Evolutionary conservation across 371 early-diverging fungal genomes (phyloP).

Genomic region (Thermomucor indicae-seudaticae): DNA sequence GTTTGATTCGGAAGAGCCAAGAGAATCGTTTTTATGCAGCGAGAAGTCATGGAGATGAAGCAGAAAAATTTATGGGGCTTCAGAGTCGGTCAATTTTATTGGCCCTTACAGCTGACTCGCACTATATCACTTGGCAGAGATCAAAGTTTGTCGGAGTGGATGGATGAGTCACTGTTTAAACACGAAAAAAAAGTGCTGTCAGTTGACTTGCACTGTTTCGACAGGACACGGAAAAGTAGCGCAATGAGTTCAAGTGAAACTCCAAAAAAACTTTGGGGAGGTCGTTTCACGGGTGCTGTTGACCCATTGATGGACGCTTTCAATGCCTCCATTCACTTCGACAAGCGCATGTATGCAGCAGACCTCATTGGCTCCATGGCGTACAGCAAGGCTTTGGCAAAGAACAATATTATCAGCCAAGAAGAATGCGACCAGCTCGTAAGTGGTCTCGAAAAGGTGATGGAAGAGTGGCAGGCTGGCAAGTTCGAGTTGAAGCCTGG

Average conservation of each 20-base stretch:
- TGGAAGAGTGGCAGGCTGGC: slow-evolving; percentile 77
- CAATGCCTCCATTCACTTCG: slow-evolving; percentile 93
- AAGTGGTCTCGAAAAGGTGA: slow-evolving; percentile 72
- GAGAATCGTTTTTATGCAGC: too few relatives aligned
- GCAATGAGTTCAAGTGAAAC: background rate
- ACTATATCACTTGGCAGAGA: too few relatives aligned
- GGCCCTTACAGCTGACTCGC: too few relatives aligned
- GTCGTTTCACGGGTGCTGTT: slow-evolving; percentile 83
- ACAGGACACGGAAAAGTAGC: too few relatives aligned
- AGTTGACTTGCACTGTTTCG: too few relatives aligned
- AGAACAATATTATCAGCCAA: slow-evolving; percentile 69
- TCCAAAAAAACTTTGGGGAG: slow-evolving; percentile 37
- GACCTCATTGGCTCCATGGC: slow-evolving; percentile 89
- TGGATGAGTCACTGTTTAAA: too few relatives aligned
- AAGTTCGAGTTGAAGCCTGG: slow-evolving; percentile 72
- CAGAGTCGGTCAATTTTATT: too few relatives aligned
- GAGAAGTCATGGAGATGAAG: too few relatives aligned
- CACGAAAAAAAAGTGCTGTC: too few relatives aligned
- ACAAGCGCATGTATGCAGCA: slow-evolving; percentile 86
- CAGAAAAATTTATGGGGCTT: too few relatives aligned
- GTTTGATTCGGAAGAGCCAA: too few relatives aligned
- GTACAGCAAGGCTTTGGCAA: slow-evolving; percentile 82
- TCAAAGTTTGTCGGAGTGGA: too few relatives aligned
- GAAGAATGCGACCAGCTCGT: slow-evolving; percentile 72
- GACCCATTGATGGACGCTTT: slow-evolving; percentile 96